Base-by-base conservation (phyloP, 805 yeast species). In the Tetrapisispora namnaoensis region DNA sequence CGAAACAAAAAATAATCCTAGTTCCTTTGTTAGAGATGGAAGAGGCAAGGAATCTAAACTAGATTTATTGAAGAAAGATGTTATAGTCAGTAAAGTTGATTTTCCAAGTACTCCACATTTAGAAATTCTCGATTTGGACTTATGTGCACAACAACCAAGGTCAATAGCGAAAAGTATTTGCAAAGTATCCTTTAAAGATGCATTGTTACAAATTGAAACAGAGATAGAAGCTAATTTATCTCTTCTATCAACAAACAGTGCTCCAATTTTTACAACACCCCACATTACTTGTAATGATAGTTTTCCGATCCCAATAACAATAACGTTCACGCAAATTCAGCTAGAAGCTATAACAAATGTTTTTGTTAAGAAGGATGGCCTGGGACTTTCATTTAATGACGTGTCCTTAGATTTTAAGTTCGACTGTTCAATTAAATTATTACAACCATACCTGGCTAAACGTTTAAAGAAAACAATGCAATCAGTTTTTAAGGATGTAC, bases 321-420 rank as follows among this genome's bases (percentile, higher is more conserved):
- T 66, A 63, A 60, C 62, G 3, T 66, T 66, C 49, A 56, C 58
- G 20, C 58, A 60, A 21, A 63, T 65, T 35, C 57, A 58, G 21
- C 52, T 66, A 36, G 69, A 66, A 47, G 66, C 69, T 2, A 66
- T 66, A 17, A 59, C 65, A 10, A 66, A 66, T 50, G 55, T 63
- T 1, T 64, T 63, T 48, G 62, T 64, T 39, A 60, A 63, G 50
- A 57, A 62, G 40, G 56, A 60, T 20, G 66, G 68, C 16, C 53
- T 66, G 8, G 63, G 68, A 22, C 56, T 66, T 16, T 63, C 69
- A n/a, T 66, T 66, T 51, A 66, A 66, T 49, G 70, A 66, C 53
- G 70, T 66, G 8, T 55, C 60, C 34, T 49, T 66, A 27, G 67
- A 65, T 50, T 66, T 66, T 44, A 53, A 65, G 40, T 66, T 66